Base-by-base conservation (phyloP, 2,329 filamentous ascomycete species). In the Talaromyces sp. region DNA sequence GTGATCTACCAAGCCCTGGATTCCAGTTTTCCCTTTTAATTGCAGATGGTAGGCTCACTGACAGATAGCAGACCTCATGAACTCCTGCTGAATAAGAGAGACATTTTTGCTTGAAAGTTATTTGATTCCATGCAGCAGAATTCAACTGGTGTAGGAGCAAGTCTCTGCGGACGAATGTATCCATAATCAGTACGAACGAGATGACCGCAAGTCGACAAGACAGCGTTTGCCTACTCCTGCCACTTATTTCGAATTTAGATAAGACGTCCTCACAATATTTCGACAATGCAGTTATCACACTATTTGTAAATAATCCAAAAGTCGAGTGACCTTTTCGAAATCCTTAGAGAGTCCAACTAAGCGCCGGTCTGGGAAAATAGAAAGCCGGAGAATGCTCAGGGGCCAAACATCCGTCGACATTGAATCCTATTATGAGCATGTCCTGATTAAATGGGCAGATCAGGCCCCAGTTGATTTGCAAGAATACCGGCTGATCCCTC, bases 401-500 rank as follows among this genome's bases (percentile, higher is more conserved):
- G 43, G 8, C 43, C 8, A 22, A 43, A 43, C 17, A n/a, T 43
- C 17, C 40, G 17, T 43, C 17, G 40, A 10, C 11, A 7, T n/a
- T 8, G 6, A 19, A 7, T 43, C 2, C 19, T 43, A 43, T 10
- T 17, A 43, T 43, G 17, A 19, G 17, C 40, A 43, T 19, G 17
- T 43, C n/a, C n/a, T n/a, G n/a, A n/a, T n/a, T 17, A 27, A 17
- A 51, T 51, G 47, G 47, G 7, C 15, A 51, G 1, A 15, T 29
- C 47, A 51, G 2, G 22, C 25, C 25, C 4, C 34, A 40, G 31
- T 58, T 40, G 19, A 58, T 27, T 40, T 58, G 11, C 3, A 58
- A 36, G 1, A 58, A 58, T 58, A 40, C 13, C 31, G 40, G 54
- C 54, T 58, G 34, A 58, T 67, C 60, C 77, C 53, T 68, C 72